Conservation (phyloP, 345 rosid genomes). For the Dimocarpus longan region DNA sequence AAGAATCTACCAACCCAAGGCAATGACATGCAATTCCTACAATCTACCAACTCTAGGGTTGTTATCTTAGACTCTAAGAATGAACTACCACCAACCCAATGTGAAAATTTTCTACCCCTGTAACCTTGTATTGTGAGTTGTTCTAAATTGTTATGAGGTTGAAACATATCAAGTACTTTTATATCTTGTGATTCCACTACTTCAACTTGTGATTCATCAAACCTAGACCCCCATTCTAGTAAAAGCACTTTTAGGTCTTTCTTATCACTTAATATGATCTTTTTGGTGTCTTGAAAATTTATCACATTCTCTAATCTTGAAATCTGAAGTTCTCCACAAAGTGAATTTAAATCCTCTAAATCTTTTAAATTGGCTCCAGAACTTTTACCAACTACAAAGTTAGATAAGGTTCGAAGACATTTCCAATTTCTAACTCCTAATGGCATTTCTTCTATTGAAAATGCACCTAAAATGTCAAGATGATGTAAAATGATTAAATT, state of each 20-base stretch:
- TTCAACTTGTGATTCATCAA: no score
- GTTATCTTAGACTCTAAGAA: no score
- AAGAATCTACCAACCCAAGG: no score
- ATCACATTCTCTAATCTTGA: background rate
- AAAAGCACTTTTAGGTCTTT: constrained; percentile 30
- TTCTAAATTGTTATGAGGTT: no score
- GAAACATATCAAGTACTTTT: no score
- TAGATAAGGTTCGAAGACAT: background rate
- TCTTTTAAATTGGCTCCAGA: background rate
- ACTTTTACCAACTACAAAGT: constrained; percentile 11
- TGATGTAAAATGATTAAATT: background rate
- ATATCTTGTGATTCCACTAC: no score
- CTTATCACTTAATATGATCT: constrained; percentile 31
- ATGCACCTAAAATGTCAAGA: background rate
- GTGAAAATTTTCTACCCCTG: no score
- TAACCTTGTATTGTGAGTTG: no score
- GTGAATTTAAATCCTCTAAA: background rate
- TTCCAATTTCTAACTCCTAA: background rate
- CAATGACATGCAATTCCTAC: no score
- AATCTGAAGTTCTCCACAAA: background rate
- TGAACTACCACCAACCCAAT: no score
- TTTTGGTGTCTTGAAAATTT: constrained; percentile 21
- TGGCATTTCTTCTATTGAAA: background rate
- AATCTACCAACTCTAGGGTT: no score
- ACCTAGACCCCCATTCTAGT: constrained; percentile 29